Percentiles rank a stretch among this genome's conserved stretches.
phyloP scores from a whole-genome alignment of 1,139 yeast genomes.

The Saccharomyces uvarum region DNA sequence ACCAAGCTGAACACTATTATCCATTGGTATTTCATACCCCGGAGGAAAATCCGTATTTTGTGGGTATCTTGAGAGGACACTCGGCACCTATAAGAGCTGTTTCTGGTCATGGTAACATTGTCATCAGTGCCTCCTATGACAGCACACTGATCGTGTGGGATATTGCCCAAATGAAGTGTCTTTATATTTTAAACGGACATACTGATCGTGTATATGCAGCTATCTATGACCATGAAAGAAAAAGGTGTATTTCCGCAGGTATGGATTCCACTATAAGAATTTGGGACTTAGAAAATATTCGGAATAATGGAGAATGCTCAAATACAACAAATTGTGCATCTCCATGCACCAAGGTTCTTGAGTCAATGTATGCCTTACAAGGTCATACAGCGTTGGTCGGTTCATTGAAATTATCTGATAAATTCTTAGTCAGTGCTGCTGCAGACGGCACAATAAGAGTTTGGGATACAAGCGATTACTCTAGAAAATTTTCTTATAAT shows the following conservation, averaged over 20 bases:
- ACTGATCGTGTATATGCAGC: slow-evolving; percentile 84
- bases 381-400: slow-evolving; percentile 93
- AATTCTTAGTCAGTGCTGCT: slow-evolving; percentile 86
- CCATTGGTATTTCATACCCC: slow-evolving; percentile 35
- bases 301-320: slow-evolving; percentile 25
- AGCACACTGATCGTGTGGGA: slow-evolving; percentile 90
- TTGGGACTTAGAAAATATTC: slow-evolving; percentile 62
- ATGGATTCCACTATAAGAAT: slow-evolving; percentile 83
- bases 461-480: slow-evolving; percentile 83
- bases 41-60: slow-evolving; percentile 59
- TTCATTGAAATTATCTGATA: slow-evolving; percentile 65
- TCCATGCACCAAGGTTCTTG: slow-evolving; percentile 24
- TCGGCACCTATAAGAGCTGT: slow-evolving; percentile 81
- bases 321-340: slow-evolving; percentile 19
- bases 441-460: slow-evolving; percentile 87
- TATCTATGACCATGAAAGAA: slow-evolving; percentile 64
- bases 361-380: slow-evolving; percentile 33
- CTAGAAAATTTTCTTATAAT: slow-evolving; percentile 57
- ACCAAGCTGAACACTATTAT: slow-evolving; percentile 28
- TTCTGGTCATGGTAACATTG: slow-evolving; percentile 74
- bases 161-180: slow-evolving; percentile 62
- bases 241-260: slow-evolving; percentile 83
- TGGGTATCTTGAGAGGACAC: slow-evolving; percentile 74
- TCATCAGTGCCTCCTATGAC: slow-evolving; percentile 88
- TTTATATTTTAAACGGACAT: slow-evolving; percentile 72